These are phyloP conservation scores for Talaromyces wortmannii DNA, from an alignment of 495 filamentous ascomycete species.

Conservation along the genomic window DNA sequence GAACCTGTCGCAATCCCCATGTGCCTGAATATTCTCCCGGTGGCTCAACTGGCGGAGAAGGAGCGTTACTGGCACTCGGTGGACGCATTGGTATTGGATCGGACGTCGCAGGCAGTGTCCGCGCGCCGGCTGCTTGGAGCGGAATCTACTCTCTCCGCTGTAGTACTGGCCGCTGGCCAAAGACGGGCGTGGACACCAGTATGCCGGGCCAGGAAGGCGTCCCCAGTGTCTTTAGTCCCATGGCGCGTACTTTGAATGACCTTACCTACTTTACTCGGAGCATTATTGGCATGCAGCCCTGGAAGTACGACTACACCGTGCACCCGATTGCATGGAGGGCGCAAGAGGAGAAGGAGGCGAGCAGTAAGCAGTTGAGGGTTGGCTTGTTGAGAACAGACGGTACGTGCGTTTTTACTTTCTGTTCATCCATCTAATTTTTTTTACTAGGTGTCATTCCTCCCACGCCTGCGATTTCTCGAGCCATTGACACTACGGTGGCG, in stretches of 20 bases:
- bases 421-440: background rate
- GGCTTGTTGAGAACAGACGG: conserved; percentile 78
- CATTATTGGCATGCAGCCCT: conserved; percentile 78
- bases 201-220: conserved; percentile 96
- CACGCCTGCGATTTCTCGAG: conserved; percentile 75
- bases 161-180: conserved; percentile 94
- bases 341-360: conserved; percentile 50
- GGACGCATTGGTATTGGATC: conserved; percentile 90
- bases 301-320: conserved; percentile 83
- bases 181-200: conserved; percentile 74
- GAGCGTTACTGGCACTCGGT: conserved; percentile 77
- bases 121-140: conserved; percentile 82
- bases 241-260: conserved; percentile 84
- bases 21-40: conserved; percentile 79
- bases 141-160: conserved; percentile 89
- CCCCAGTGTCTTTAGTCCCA: conserved; percentile 83
- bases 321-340: conserved; percentile 79
- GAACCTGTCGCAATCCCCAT: conserved; percentile 77
- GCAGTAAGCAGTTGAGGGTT: conserved; percentile 56
- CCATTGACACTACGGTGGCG: conserved; percentile 59
- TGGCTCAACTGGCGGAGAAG: conserved; percentile 86
- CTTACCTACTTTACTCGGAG: conserved; percentile 78
- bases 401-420: conserved; percentile 12
- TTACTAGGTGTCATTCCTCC: conserved; percentile 68
- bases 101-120: conserved; percentile 89